A percentile compares a stretch with the other conserved stretches of the same genome.
phyloP scores from a whole-genome alignment of 805 yeast species.

The Wickerhamomyces tratensis region DNA sequence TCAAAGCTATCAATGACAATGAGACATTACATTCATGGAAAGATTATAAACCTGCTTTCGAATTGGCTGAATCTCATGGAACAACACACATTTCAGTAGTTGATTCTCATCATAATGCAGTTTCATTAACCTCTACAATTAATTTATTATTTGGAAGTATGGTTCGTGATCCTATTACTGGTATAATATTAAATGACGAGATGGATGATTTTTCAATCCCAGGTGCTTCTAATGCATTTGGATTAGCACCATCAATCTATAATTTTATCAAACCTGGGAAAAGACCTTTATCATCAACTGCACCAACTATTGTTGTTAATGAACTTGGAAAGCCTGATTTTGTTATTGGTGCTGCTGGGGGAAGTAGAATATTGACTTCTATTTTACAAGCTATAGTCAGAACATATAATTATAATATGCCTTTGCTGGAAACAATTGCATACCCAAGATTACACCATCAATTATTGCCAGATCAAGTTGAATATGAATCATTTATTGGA shows the following conservation, averaged over 20 bases:
- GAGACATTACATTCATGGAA: slow-evolving; percentile 56
- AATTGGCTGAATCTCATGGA: slow-evolving; percentile 75
- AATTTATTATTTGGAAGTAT: slow-evolving; percentile 77
- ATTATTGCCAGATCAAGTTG: slow-evolving; percentile 60
- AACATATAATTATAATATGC: slow-evolving; percentile 43
- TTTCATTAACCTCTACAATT: slow-evolving; percentile 81
- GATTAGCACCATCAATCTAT: slow-evolving; percentile 69
- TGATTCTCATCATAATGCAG: slow-evolving; percentile 69
- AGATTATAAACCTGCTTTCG: slow-evolving; percentile 72
- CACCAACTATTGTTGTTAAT: slow-evolving; percentile 61
- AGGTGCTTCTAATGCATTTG: slow-evolving; percentile 61
- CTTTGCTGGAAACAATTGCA: slow-evolving; percentile 60
- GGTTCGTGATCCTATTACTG: slow-evolving; percentile 75
- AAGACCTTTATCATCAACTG: slow-evolving; percentile 77
- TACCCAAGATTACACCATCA: slow-evolving; percentile 88
- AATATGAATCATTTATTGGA: slow-evolving; percentile 49
- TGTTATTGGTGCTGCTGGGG: slow-evolving; percentile 91
- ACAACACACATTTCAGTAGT: slow-evolving; percentile 81
- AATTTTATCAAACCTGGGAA: slow-evolving; percentile 69
- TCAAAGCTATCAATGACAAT: slow-evolving; percentile 39
- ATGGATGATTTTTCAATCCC: slow-evolving; percentile 93
- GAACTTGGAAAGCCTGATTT: slow-evolving; percentile 44
- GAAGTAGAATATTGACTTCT: slow-evolving; percentile 76
- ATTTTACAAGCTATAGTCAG: slow-evolving; percentile 75
- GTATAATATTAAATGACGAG: slow-evolving; percentile 75